phyloP scores from a whole-genome alignment of 2,329 filamentous ascomycete genomes.

The Venturia aucupariae region DNA sequence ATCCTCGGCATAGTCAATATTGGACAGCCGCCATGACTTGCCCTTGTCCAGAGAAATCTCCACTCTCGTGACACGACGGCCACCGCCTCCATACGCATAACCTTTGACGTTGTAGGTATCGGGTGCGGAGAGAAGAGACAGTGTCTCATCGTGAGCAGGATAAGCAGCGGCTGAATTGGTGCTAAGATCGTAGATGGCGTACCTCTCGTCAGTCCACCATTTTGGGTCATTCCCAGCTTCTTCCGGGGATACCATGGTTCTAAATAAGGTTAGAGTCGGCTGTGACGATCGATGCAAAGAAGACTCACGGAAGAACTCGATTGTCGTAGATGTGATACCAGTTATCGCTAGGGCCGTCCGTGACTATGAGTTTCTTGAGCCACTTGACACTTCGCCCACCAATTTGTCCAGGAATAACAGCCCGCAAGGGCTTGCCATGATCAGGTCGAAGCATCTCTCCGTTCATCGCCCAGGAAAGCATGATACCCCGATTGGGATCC shows the following conservation, averaged over 20 bases:
- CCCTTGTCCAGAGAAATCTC: constrained; percentile 80
- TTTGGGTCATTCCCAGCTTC: constrained; percentile 62
- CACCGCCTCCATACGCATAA: constrained; percentile 84
- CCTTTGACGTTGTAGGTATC: constrained; percentile 59
- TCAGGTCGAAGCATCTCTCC: constrained; percentile 71
- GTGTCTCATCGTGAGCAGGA: constrained; percentile 65
- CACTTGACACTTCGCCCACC: constrained; percentile 90
- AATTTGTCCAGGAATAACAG: constrained; percentile 83
- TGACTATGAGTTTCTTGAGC: constrained; percentile 73
- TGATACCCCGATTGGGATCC: constrained; percentile 72
- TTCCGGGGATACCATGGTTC: constrained; percentile 73
- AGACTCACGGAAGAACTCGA: constrained; percentile 60
- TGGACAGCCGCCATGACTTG: constrained; percentile 66
- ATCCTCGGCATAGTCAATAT: constrained; percentile 78
- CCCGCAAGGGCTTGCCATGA: constrained; percentile 74
- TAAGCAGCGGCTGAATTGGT: constrained; percentile 75
- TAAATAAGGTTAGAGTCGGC: constrained; percentile 20
- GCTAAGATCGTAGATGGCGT: constrained; percentile 87
- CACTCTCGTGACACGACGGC: constrained; percentile 70
- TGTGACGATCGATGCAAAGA: not conserved
- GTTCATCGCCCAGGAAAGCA: constrained; percentile 88
- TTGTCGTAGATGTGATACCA: constrained; percentile 98
- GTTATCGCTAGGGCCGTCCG: constrained; percentile 71
- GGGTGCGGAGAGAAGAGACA: constrained; percentile 41
- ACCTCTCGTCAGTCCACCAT: constrained; percentile 82